These are phyloP conservation scores for Volutella citrinella DNA, from an alignment of 2,329 filamentous ascomycete genomes.

Conservation along the genomic window DNA sequence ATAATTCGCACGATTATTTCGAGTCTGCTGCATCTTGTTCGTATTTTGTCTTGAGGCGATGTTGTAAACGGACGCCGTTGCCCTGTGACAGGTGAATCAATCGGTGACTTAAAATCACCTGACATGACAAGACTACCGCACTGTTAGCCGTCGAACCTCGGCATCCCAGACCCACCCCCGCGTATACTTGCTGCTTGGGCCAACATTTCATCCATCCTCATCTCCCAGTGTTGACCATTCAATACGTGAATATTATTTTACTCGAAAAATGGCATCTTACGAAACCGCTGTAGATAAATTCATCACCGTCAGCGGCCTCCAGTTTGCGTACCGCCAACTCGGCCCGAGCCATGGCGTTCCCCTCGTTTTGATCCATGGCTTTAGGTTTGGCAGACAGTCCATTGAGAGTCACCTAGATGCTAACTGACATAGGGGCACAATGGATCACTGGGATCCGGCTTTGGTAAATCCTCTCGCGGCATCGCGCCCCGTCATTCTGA, in stretches of 20 bases:
- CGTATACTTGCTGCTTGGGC: too few species aligned
- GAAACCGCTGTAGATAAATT: slow-evolving; percentile 26
- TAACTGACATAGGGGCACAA: slow-evolving; percentile 28
- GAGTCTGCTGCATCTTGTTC: too few species aligned
- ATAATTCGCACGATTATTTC: background rate
- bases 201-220: too few species aligned
- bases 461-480: slow-evolving; percentile 43
- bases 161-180: too few species aligned
- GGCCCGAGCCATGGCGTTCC: slow-evolving; percentile 28
- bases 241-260: background rate
- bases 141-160: too few species aligned
- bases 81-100: too few species aligned
- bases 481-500: slow-evolving; percentile 40
- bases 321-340: slow-evolving; percentile 31
- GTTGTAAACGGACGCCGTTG: too few species aligned
- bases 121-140: too few species aligned
- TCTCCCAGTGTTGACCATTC: background rate
- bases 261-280: slow-evolving; percentile 26
- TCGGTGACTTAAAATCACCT: too few species aligned
- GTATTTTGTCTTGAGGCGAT: too few species aligned
- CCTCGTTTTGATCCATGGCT: slow-evolving; percentile 30
- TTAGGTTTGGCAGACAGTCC: slow-evolving; percentile 23
- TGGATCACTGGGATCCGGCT: slow-evolving; percentile 41
- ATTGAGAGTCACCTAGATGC: background rate
- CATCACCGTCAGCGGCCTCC: slow-evolving; percentile 28